Evolutionary conservation across 805 yeast genomes (phyloP), one percentile per base, ranked within the genome.

Genomic region (Saccharomyces jurei): DNA sequence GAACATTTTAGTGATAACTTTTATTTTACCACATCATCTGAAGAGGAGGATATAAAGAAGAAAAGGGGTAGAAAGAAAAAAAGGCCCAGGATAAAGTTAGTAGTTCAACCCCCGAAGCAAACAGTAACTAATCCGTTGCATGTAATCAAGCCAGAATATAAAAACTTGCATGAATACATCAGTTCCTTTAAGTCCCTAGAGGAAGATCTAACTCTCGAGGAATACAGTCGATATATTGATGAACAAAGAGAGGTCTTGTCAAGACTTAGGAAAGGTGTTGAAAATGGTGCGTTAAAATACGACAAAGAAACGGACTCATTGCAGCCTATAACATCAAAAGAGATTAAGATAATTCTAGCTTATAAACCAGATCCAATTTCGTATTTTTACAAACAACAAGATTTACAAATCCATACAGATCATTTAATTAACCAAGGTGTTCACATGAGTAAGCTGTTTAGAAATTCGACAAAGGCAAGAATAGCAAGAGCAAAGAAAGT

Each of bases 341-440:
- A 69, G 17, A 68, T 78, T 14, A 66, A 70, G 41, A 48, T 60
- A 10, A 63, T 67, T 48, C 73, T 70, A 48, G 58, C 72, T 63
- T 58, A 81, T 67, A 67, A 63, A 52, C 76, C 78, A 6, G 82
- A 87, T 60, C 73, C 81, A 60, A 61, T 84, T 63, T 60, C 70
- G 26, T 70, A 54, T 50, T 56, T 68, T 22, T 69, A 67, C 56
- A 70, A 69, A 49, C 69, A 70, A 55, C 74, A 63, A 54, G 69
- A 69, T 46, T 60, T 65, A 17, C 75, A 76, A 14, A 81, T 91
- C 0, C 84, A 81, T 62, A 79, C 80, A 48, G 97, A 91, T 63
- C 84, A 87, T 67, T 71, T 94, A 29, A 68, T 89, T 0, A 79
- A 84, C 0, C 98, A 92, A 58, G 95, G 91, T 1, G 67, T 83